Conservation (phyloP, 2,329 filamentous ascomycete genomes). For the Colletotrichum kahawae region DNA sequence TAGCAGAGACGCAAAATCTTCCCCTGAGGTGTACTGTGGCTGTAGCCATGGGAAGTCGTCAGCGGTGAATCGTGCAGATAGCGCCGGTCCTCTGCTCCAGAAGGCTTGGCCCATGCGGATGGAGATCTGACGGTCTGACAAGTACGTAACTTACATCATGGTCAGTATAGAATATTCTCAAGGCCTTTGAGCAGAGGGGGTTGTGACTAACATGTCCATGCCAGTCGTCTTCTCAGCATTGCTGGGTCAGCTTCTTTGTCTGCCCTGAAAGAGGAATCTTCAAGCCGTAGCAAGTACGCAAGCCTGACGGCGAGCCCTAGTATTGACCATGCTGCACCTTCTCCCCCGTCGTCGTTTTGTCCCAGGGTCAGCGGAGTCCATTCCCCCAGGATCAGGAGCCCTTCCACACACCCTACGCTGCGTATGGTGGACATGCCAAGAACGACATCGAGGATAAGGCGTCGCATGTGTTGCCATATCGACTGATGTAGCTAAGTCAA, state of each 20-base stretch:
- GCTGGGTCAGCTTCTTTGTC: background rate
- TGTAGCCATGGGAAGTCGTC: conserved; percentile 72
- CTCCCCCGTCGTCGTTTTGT: conserved; percentile 68
- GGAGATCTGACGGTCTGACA: conserved; percentile 65
- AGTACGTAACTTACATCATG: background rate
- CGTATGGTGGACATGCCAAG: background rate
- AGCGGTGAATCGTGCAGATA: conserved; percentile 66
- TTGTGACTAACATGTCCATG: conserved; percentile 60
- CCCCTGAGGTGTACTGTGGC: conserved; percentile 61
- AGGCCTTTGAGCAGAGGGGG: fast-evolving
- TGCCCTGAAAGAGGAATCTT: conserved; percentile 33
- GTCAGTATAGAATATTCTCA: background rate
- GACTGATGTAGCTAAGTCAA: background rate
- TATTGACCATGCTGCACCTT: conserved; percentile 80
- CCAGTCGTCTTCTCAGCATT: conserved; percentile 59
- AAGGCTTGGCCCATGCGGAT: conserved; percentile 75
- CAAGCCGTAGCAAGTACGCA: conserved; percentile 72
- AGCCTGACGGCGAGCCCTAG: conserved; percentile 72
- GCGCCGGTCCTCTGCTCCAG: conserved; percentile 74
- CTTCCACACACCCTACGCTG: conserved; percentile 70
- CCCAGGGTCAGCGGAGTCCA: conserved; percentile 72
- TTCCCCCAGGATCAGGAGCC: conserved; percentile 71
- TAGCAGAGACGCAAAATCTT: conserved; percentile 71
- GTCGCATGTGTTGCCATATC: background rate
- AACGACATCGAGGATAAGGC: background rate